phyloP scores from a whole-genome alignment of 208 protist species.

The Endotrypanum monterogeii region DNA sequence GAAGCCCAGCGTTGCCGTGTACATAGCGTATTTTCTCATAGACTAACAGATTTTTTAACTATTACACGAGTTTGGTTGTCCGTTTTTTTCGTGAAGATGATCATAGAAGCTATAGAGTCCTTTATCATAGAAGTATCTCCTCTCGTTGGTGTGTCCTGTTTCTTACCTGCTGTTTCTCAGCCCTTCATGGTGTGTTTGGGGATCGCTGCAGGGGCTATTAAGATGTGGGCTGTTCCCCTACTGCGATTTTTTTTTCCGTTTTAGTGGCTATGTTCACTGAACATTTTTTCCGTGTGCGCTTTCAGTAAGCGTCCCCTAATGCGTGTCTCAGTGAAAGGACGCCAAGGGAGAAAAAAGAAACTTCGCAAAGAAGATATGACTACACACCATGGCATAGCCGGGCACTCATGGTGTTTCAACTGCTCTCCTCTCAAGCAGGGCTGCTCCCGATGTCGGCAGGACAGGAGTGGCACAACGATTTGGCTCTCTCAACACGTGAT shows the following conservation, averaged over 20 bases:
- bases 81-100: too few species aligned
- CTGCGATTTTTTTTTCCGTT: background rate
- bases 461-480: background rate
- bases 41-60: background rate
- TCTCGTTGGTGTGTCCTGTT: slow-evolving; percentile 31
- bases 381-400: too few species aligned
- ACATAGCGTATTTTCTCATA: background rate
- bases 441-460: background rate
- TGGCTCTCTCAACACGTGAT: background rate
- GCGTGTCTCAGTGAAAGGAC: background rate
- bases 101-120: slow-evolving; percentile 10
- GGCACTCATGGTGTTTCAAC: too few species aligned
- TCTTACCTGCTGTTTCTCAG: slow-evolving; percentile 53
- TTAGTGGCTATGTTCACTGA: background rate
- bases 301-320: background rate
- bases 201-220: too few species aligned
- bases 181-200: slow-evolving; percentile 67
- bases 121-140: slow-evolving; percentile 12
- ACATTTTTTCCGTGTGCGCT: background rate
- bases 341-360: background rate
- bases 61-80: background rate
- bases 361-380: background rate
- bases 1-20: background rate
- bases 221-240: background rate
- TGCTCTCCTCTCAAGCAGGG: background rate